Base-by-base conservation (phyloP, 106 monocot genomes). In the Phalaenopsis aphrodite region DNA sequence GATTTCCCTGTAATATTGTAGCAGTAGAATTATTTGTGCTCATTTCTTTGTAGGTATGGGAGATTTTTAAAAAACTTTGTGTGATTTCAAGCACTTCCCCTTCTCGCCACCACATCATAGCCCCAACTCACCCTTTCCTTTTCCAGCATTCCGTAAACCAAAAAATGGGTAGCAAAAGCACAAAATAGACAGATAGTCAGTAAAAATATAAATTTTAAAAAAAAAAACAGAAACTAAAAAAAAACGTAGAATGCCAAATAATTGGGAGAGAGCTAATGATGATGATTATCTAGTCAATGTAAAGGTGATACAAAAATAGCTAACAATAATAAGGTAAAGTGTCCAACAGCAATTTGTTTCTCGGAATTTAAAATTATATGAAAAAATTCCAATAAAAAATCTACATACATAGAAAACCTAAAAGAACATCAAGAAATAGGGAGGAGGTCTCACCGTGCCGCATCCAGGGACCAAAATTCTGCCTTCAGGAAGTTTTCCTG, bases 401-500 rank as follows among this genome's bases (percentile, higher is more conserved):
- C n/a, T 43, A 74, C 15, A 47, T 42, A 3, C 19, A 84, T 41
- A 10, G 43, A 73, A 47, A 48, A 38, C 82, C 48, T 45, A 16
- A 48, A 15, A 10, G n/a, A 5, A 2, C 30, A 42, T 79, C 8
- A 77, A 19, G 38, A 5, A 56, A 5, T 23, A 17, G 37, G 71
- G 68, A 79, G 17, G 48, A 36, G 6, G 42, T 61, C 85, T 88
- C 79, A 93, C 96, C 48, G 55, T 88, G 80, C 96, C 96, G 56
- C 96, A 96, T 79, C 96, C 96, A 68, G 96, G 96, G 41, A 96
- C 87, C 78, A 96, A 86, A 75, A 82, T 80, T 69, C 84, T 86
- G 56, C 96, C 96, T 71, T 83, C 84, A 19, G 96, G 93, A 73
- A 96, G 84, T 21, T 68, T 77, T 77, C 84, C 86, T 42, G 81